phyloP scores from a whole-genome alignment of 495 filamentous ascomycete genomes.

The Astrocystis sublimbata region DNA sequence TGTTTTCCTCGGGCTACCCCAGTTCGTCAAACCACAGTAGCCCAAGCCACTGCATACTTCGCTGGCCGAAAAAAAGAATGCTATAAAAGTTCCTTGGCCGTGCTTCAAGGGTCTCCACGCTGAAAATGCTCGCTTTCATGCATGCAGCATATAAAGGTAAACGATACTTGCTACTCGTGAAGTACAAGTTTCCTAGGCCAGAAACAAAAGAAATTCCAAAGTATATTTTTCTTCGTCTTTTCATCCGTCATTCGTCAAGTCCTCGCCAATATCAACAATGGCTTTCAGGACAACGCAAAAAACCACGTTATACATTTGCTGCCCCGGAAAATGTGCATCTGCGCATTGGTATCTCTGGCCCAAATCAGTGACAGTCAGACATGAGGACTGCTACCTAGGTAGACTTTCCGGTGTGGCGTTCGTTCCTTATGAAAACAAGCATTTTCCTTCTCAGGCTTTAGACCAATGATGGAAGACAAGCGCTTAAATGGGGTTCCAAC shows the following conservation, averaged over 20 bases:
- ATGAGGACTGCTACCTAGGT: background rate
- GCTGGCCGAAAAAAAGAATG: background rate
- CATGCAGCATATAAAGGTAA: background rate
- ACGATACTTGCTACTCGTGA: background rate
- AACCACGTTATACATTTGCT: background rate
- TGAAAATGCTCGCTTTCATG: conserved; percentile 1
- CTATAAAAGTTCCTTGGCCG: background rate
- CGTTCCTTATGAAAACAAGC: no score
- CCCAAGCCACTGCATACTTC: background rate
- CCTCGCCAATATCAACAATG: background rate
- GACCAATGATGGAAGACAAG: no score
- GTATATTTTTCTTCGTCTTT: background rate
- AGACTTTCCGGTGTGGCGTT: no score
- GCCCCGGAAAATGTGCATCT: background rate
- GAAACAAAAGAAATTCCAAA: background rate
- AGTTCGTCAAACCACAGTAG: background rate
- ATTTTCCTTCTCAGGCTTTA: no score
- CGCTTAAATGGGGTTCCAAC: background rate
- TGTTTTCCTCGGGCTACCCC: background rate
- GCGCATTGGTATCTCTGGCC: background rate
- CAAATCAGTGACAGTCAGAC: background rate
- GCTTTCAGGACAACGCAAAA: background rate
- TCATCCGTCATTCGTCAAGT: background rate
- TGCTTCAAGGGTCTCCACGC: conserved; percentile 18
- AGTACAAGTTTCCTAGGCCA: background rate